Conservation (phyloP, 805 yeast species). For the Torulaspora maleeae region DNA sequence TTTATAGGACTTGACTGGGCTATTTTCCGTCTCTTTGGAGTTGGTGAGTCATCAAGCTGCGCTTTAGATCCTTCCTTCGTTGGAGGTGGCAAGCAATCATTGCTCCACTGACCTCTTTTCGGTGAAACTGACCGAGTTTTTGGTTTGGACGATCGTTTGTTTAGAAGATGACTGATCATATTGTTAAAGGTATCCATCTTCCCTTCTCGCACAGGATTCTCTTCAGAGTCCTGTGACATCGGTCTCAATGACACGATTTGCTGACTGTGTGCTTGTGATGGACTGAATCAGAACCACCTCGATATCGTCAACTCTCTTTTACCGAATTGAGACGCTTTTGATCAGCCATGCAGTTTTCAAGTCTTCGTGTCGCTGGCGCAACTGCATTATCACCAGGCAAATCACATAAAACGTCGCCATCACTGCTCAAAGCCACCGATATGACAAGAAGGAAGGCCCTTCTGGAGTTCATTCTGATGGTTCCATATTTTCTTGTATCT, state of each 20-base stretch:
- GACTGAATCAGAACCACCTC: no score
- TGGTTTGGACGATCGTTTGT: slow-evolving; percentile 10
- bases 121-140: slow-evolving; percentile 9
- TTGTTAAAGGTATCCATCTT: slow-evolving; percentile 27
- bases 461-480: no score
- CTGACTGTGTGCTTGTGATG: not conserved
- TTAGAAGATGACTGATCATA: slow-evolving; percentile 26
- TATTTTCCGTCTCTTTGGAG: slow-evolving; percentile 23
- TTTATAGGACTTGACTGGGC: slow-evolving; percentile 6
- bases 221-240: slow-evolving; percentile 2
- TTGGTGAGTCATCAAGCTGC: slow-evolving; percentile 18
- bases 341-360: slow-evolving; percentile 2
- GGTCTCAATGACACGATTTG: not conserved
- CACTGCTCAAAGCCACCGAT: no score
- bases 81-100: slow-evolving; percentile 9
- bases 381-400: no score
- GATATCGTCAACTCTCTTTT: no score
- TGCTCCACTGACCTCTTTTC: slow-evolving; percentile 6
- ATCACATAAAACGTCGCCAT: slow-evolving; percentile 1
- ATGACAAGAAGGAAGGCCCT: no score
- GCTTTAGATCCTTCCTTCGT: slow-evolving; percentile 1
- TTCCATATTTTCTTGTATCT: no score
- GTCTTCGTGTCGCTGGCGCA: not conserved
- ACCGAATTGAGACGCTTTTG: not conserved
- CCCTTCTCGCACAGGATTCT: slow-evolving; percentile 5